Base-by-base conservation (phyloP, 2,329 filamentous ascomycete genomes). In the Colletotrichum orbiculare region DNA sequence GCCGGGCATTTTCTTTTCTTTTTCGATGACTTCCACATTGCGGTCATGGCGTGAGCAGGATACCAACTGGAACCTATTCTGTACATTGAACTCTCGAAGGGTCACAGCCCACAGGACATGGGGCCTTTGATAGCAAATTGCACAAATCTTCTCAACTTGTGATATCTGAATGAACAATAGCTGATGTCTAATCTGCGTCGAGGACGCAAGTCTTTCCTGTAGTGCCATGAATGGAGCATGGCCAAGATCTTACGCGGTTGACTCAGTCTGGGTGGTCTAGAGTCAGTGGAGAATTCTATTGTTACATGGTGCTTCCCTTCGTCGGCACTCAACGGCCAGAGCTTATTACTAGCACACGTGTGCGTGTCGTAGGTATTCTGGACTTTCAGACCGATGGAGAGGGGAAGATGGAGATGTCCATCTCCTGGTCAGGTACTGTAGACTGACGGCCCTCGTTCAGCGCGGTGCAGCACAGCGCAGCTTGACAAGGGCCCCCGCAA, bases 21-120 rank as follows among this genome's bases (percentile, higher is more conserved):
- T 41, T 33, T 61, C 39, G 59, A 52, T 58, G 35, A 64, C 45
- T 56, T 54, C 13, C 38, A 45, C 53, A 59, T 59, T 33, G 59
- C 63, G 60, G 48, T 52, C 15, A 41, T 53, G 38, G 60, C 42
- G 25, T 64, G 43, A n/a, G 43, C 43, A 58, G 50, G 17, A 53
- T 62, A 54, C 17, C 54, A 59, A 17, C 49, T 45, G 39, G 34
- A 50, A 39, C 45, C 45, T 55, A 15, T 11, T 48, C n/a, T 65
- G 52, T 52, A 62, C 38, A 53, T 46, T 38, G 48, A 12, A 2
- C 15, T 34, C 56, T 39, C 10, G 8, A 6, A 37, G 37, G 52
- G 15, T 15, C 8, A 15, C 15, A 42, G 37, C 12, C 13, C 45
- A 34, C n/a, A 45, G 45, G 15, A 34, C n/a, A 45, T 38, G 15